Evolutionary conservation across 2,329 filamentous ascomycete genomes (phyloP).

Genomic region (Plenodomus biglobosus): DNA sequence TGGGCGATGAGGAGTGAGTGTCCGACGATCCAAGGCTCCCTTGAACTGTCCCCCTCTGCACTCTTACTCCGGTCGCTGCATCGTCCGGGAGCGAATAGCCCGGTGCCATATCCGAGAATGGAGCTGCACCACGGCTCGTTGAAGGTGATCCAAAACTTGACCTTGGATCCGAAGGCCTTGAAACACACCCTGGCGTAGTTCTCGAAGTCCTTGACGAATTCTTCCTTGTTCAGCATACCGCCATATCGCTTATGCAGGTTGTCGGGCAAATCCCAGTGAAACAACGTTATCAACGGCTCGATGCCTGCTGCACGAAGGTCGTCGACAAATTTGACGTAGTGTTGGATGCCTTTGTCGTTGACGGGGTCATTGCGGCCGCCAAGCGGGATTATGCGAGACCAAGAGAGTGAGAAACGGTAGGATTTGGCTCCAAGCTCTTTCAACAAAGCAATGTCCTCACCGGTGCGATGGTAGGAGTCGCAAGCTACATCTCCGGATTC

Average conservation of each 20-base stretch:
- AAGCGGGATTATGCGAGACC: conserved; percentile 80
- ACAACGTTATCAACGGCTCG: conserved; percentile 77
- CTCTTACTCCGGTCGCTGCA: conserved; percentile 74
- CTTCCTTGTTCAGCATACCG: conserved; percentile 75
- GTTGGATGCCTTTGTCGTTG: conserved; percentile 74
- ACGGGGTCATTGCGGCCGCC: conserved; percentile 79
- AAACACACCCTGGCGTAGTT: conserved; percentile 77
- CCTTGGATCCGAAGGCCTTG: conserved; percentile 69
- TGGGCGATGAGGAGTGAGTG: conserved; percentile 81
- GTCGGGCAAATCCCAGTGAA: conserved; percentile 86
- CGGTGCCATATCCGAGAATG: conserved; percentile 76
- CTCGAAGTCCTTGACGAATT: conserved; percentile 81
- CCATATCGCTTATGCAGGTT: conserved; percentile 78
- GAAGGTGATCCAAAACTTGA: conserved; percentile 88
- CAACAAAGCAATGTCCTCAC: conserved; percentile 75
- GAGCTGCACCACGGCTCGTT: conserved; percentile 88
- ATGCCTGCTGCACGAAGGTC: conserved; percentile 76
- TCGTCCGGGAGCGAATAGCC: conserved; percentile 78
- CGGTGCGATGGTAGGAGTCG: conserved; percentile 81
- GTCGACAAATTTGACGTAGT: conserved; percentile 78
- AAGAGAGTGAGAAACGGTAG: conserved; percentile 85
- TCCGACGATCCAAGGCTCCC: conserved; percentile 80
- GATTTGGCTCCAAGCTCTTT: conserved; percentile 71
- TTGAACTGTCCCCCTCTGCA: conserved; percentile 69
- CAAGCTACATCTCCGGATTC: conserved; percentile 76